phyloP scores from a whole-genome alignment of 768 basidiomycete species.

The Cystobasidium tubakii region DNA sequence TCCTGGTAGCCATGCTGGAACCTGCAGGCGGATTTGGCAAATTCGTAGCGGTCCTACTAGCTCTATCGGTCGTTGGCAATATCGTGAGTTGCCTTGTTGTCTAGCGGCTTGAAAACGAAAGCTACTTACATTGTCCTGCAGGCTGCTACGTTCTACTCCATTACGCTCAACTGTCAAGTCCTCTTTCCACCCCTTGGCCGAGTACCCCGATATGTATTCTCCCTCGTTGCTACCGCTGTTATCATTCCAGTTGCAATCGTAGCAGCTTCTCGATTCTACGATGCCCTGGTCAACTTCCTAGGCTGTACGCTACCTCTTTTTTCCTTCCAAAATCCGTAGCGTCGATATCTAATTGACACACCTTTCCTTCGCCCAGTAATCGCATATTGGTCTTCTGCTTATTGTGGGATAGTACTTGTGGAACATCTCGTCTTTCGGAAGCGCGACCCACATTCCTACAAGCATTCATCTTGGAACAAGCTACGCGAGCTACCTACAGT shows the following conservation, averaged over 20 bases:
- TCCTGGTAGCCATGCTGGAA: slow-evolving; percentile 52
- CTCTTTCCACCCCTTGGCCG: slow-evolving; percentile 52
- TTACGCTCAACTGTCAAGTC: slow-evolving; percentile 54
- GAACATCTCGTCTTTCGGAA: slow-evolving; percentile 57
- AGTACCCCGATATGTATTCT: slow-evolving; percentile 51
- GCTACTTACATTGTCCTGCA: slow-evolving; percentile 37
- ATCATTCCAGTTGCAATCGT: slow-evolving; percentile 24
- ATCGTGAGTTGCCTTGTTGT: slow-evolving; percentile 41
- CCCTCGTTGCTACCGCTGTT: slow-evolving; percentile 43
- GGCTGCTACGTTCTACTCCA: slow-evolving; percentile 55
- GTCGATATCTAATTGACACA: slow-evolving; percentile 49
- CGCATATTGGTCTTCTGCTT: slow-evolving; percentile 57
- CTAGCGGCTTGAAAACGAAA: not conserved
- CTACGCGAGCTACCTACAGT: slow-evolving; percentile 49
- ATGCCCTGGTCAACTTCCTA: not conserved
- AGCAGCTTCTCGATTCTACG: slow-evolving; percentile 3
- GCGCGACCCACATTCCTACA: slow-evolving; percentile 49
- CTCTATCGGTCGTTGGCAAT: slow-evolving; percentile 52
- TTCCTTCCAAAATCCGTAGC: not conserved
- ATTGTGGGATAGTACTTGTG: slow-evolving; percentile 54
- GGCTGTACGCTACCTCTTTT: not conserved
- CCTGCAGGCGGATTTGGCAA: slow-evolving; percentile 53
- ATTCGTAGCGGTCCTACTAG: slow-evolving; percentile 55
- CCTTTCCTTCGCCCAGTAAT: slow-evolving; percentile 46
- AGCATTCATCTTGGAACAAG: slow-evolving; percentile 50